Evolutionary conservation across 2,329 filamentous ascomycete species (phyloP).

Genomic region (Trichoderma sp.): DNA sequence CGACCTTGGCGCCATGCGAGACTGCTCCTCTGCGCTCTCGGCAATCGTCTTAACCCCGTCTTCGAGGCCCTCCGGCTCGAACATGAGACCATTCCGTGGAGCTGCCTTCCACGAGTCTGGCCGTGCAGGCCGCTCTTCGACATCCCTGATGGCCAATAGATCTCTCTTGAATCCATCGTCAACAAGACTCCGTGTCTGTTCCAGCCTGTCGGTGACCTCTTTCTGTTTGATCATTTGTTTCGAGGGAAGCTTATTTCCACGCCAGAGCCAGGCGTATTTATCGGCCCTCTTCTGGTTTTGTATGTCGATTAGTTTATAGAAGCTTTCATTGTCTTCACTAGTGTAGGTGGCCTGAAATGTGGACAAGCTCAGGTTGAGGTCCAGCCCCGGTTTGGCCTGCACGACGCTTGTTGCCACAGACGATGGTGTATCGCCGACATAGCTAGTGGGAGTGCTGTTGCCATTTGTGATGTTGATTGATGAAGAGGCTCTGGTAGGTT

Average conservation of each 20-base stretch:
- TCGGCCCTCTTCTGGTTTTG: slow-evolving; percentile 82
- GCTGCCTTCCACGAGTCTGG: slow-evolving; percentile 72
- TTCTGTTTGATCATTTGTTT: slow-evolving; percentile 72
- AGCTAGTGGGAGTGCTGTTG: slow-evolving; percentile 61
- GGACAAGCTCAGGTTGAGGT: slow-evolving; percentile 76
- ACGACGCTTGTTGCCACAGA: slow-evolving; percentile 48
- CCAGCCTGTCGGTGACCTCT: slow-evolving; percentile 55
- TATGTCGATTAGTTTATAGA: slow-evolving; percentile 86
- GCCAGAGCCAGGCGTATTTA: slow-evolving; percentile 87
- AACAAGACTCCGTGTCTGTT: slow-evolving; percentile 44
- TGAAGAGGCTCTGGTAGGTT: slow-evolving; percentile 23
- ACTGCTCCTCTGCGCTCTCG: slow-evolving; percentile 66
- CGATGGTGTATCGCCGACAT: slow-evolving; percentile 70
- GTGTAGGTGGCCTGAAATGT: slow-evolving; percentile 92
- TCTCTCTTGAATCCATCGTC: slow-evolving; percentile 60
- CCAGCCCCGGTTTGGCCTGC: slow-evolving; percentile 50
- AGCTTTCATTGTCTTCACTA: slow-evolving; percentile 96
- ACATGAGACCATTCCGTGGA: slow-evolving; percentile 87
- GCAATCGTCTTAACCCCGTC: slow-evolving; percentile 60
- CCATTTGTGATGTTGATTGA: slow-evolving; percentile 30
- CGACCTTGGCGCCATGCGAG: slow-evolving; percentile 71
- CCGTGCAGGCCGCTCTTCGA: slow-evolving; percentile 69
- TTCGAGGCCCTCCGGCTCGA: slow-evolving; percentile 65
- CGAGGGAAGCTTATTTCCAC: slow-evolving; percentile 80
- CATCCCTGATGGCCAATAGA: slow-evolving; percentile 63